These are phyloP conservation scores for Asclepias syriaca DNA, from an alignment of 257 asterid species.

Conservation along the genomic window DNA sequence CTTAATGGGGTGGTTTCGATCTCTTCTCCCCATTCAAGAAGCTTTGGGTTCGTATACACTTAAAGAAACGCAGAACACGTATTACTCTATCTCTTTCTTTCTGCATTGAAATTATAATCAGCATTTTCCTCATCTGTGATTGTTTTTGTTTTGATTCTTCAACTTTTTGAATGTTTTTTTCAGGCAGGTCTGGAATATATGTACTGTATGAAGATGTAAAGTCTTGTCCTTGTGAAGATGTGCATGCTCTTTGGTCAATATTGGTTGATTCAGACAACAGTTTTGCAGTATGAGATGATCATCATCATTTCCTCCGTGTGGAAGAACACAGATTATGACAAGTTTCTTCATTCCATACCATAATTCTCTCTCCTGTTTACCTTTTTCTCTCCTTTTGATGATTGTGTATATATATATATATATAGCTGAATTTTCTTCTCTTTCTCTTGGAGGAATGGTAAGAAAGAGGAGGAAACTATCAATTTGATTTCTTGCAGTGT, in stretches of 20 bases:
- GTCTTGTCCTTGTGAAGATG: constrained; percentile 70
- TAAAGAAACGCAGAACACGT: constrained; percentile 34
- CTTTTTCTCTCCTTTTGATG: neutral
- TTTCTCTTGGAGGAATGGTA: neutral
- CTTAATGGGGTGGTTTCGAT: constrained; percentile 50
- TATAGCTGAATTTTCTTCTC: neutral
- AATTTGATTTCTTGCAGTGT: neutral
- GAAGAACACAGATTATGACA: neutral
- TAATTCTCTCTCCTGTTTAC: neutral
- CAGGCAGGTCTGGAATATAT: constrained; percentile 45
- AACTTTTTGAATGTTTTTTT: neutral
- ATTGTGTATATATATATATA: neutral
- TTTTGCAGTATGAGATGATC: constrained; percentile 2
- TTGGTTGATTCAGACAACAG: constrained; percentile 42
- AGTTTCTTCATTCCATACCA: neutral
- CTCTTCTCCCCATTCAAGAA: constrained; percentile 50
- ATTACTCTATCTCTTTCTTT: constrained; percentile 7
- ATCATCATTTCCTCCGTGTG: neutral
- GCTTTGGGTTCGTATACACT: constrained; percentile 35
- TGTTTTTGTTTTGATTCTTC: neutral
- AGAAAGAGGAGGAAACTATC: too few species aligned
- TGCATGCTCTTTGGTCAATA: constrained; percentile 61
- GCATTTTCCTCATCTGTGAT: neutral
- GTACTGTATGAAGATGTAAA: constrained; percentile 52
- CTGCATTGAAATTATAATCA: neutral